Conservation (phyloP, 2,329 filamentous ascomycete genomes). For the Exophiala sp. region DNA sequence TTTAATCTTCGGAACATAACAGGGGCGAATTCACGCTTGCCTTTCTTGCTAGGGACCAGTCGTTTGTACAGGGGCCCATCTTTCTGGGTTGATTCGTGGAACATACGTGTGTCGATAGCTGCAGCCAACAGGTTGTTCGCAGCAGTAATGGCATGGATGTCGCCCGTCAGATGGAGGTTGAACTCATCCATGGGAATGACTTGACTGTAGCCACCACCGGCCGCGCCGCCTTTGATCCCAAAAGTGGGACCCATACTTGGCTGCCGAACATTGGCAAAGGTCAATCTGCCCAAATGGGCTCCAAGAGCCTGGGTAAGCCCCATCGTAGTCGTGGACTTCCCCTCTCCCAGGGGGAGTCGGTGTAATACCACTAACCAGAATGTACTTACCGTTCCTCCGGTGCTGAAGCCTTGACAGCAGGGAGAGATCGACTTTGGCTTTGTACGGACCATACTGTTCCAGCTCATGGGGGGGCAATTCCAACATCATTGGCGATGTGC, state of each 20-base stretch:
- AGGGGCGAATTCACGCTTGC: slow-evolving; percentile 76
- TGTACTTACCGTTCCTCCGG: slow-evolving; percentile 80
- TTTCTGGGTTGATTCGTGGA: slow-evolving; percentile 94
- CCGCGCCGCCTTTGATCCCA: slow-evolving; percentile 96
- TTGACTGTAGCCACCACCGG: slow-evolving; percentile 95
- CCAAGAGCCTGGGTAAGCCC: slow-evolving; percentile 89
- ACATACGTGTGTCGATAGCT: slow-evolving; percentile 95
- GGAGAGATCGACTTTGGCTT: slow-evolving; percentile 85
- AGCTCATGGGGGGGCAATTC: slow-evolving; percentile 82
- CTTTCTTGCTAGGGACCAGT: slow-evolving; percentile 83
- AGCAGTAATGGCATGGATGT: slow-evolving; percentile 94
- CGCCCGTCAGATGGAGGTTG: slow-evolving; percentile 93
- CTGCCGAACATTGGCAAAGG: slow-evolving; percentile 94
- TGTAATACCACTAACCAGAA: slow-evolving; percentile 91
- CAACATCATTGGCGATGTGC: slow-evolving; percentile 74
- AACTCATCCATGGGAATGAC: slow-evolving; percentile 99
- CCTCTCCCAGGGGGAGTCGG: slow-evolving; percentile 93
- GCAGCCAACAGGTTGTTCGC: slow-evolving; percentile 96
- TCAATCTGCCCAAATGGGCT: slow-evolving; percentile 77
- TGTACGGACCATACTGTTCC: slow-evolving; percentile 90
- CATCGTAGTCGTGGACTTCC: slow-evolving; percentile 97
- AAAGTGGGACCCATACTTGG: slow-evolving; percentile 97
- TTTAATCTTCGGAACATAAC: slow-evolving; percentile 90
- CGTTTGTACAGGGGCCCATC: slow-evolving; percentile 81
- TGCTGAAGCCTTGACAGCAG: slow-evolving; percentile 79